Conservation (phyloP, 2,329 filamentous ascomycete genomes). For the Stachybotrys chlorohalonatus region DNA sequence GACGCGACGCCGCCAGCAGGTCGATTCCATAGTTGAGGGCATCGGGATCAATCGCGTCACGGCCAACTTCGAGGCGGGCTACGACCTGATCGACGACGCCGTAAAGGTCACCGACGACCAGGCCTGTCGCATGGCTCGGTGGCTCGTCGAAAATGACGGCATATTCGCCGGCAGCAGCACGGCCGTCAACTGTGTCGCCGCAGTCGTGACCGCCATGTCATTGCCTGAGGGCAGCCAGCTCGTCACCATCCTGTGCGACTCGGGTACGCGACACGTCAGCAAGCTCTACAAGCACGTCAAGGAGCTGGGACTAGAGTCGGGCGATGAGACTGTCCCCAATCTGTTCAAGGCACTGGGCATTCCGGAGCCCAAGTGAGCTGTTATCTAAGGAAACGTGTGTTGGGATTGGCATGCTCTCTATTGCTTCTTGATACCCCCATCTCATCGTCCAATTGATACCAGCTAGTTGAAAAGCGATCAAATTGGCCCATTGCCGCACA, state of each 20-base stretch:
- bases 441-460: neutral
- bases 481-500: neutral
- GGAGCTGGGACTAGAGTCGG: slow-evolving; percentile 56
- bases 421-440: neutral
- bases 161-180: slow-evolving; percentile 92
- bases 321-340: slow-evolving; percentile 29
- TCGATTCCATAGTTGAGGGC: slow-evolving; percentile 93
- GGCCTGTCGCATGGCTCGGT: slow-evolving; percentile 87
- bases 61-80: slow-evolving; percentile 79
- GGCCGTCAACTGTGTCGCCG: slow-evolving; percentile 89
- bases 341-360: slow-evolving; percentile 43
- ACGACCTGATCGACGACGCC: slow-evolving; percentile 82
- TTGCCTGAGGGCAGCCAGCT: slow-evolving; percentile 55
- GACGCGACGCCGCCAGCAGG: slow-evolving; percentile 78
- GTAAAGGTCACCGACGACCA: slow-evolving; percentile 82
- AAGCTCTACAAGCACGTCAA: slow-evolving; percentile 76
- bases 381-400: neutral
- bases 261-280: slow-evolving; percentile 71
- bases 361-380: slow-evolving; percentile 7
- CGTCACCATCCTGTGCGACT: slow-evolving; percentile 80
- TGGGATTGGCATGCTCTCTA: neutral
- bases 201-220: slow-evolving; percentile 56
- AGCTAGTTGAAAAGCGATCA: neutral
- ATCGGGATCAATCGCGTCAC: slow-evolving; percentile 95
- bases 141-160: slow-evolving; percentile 91